Percentiles rank a stretch among this genome's conserved stretches.
phyloP scores from a whole-genome alignment of 108 stramenopile species.

The Nitzschia sp. region DNA sequence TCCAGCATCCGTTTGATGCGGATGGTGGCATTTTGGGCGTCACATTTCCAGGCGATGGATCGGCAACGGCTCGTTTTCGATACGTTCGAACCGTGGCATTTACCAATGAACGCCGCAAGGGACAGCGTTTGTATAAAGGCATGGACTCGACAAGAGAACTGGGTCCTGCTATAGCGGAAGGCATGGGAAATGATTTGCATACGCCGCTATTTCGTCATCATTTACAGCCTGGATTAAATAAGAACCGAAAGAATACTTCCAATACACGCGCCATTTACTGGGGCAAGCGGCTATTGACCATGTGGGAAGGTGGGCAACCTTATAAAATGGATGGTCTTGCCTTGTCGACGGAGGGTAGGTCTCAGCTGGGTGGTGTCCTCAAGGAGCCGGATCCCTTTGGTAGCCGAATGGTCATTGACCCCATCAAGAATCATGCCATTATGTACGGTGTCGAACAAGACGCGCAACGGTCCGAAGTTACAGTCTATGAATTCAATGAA shows the following conservation, averaged over 20 bases:
- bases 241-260: constrained; percentile 78
- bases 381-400: constrained; percentile 72
- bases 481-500: constrained; percentile 76
- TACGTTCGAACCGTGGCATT: constrained; percentile 80
- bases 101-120: constrained; percentile 81
- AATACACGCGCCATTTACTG: constrained; percentile 79
- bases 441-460: constrained; percentile 68
- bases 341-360: constrained; percentile 78
- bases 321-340: constrained; percentile 82
- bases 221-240: constrained; percentile 78
- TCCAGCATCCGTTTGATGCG: constrained; percentile 79
- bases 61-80: constrained; percentile 50
- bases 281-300: constrained; percentile 66
- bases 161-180: constrained; percentile 25
- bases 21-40: constrained; percentile 81
- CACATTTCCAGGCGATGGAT: constrained; percentile 61
- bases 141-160: constrained; percentile 79
- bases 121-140: constrained; percentile 70
- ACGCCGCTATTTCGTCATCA: constrained; percentile 80
- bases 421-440: constrained; percentile 62
- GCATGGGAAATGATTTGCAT: constrained; percentile 68
- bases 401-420: constrained; percentile 57
- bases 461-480: constrained; percentile 55
- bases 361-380: constrained; percentile 79
- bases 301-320: constrained; percentile 85